Evolutionary conservation across 108 stramenopile species (phyloP).

Genomic region (Cyclotella sp.): DNA sequence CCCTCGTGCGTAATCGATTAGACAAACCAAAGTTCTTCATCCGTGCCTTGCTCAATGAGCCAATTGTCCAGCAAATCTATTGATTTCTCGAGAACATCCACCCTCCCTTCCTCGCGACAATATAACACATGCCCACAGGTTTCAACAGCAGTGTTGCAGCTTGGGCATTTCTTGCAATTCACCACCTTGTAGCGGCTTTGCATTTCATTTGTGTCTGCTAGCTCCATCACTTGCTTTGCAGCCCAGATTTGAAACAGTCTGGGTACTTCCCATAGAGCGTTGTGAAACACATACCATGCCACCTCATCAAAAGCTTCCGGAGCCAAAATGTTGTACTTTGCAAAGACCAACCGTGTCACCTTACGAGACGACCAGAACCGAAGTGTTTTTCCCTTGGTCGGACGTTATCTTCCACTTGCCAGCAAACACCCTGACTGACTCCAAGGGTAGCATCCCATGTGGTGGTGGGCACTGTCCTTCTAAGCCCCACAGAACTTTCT

Average conservation of each 20-base stretch:
- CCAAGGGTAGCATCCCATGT: not conserved
- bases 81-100: constrained; percentile 1
- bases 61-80: constrained; percentile 1
- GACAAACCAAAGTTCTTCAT: constrained; percentile 1
- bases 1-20: not conserved
- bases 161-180: not conserved
- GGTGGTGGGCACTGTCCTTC: not conserved
- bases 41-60: not conserved
- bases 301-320: not conserved
- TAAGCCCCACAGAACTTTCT: not conserved
- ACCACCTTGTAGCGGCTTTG: not conserved
- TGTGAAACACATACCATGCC: not conserved
- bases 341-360: not conserved
- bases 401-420: not conserved
- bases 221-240: not conserved
- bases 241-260: constrained; percentile 2
- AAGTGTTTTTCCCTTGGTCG: not conserved
- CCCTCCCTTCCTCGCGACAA: not conserved
- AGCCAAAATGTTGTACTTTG: not conserved
- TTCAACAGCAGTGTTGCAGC: not conserved
- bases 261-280: not conserved
- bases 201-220: not conserved
- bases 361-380: not conserved
- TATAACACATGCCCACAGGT: not conserved
- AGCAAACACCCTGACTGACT: not conserved